Base-by-base conservation (phyloP, 768 basidiomycete genomes). In the Mycena filopes region DNA sequence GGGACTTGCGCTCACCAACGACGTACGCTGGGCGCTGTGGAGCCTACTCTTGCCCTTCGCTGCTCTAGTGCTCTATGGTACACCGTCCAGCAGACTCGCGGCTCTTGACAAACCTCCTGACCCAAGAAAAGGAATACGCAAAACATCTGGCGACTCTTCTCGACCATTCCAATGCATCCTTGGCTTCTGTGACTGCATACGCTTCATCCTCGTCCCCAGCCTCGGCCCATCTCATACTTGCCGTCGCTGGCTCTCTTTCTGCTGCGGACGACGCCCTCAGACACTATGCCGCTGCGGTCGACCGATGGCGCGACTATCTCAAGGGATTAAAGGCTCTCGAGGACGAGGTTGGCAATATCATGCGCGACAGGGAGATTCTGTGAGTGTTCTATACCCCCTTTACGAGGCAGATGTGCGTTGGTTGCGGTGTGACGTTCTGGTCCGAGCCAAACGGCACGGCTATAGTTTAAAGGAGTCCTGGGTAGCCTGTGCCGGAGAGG, bases 361-460 rank as follows among this genome's bases (percentile, higher is more conserved):
- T 92, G 64, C 79, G 91, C 7, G 93, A 95, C 76, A 80, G 91
- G 47, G 93, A 95, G 70, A 95, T 95, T 67, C 82, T 94, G 93
- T 94, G 66, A 72, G 91, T 83, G 18, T 54, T 53, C 36, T n/a
- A 23, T 11, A 4, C 33, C 56, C 23, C 56, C 47, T n/a, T n/a
- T n/a, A n/a, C n/a, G 31, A 26, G 21, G 29, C 11, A 29, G 29
- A 20, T n/a, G 18, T n/a, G 18, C 13, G 11, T 10, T 23, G 47
- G 12, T 29, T n/a, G 6, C 49, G 45, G 45, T 46, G 13, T 36
- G 36, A 36, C 36, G 36, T 36, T 36, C 31, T 33, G 31, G 7
- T 12, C 12, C 31, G 31, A 33, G 36, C 36, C 36, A 36, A 36
- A 36, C 10, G 15, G 36, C 36, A 10, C 36, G 36, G 36, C 36